phyloP scores from a whole-genome alignment of 164 flowering plant genomes.

The Tinospora cordifolia region DNA sequence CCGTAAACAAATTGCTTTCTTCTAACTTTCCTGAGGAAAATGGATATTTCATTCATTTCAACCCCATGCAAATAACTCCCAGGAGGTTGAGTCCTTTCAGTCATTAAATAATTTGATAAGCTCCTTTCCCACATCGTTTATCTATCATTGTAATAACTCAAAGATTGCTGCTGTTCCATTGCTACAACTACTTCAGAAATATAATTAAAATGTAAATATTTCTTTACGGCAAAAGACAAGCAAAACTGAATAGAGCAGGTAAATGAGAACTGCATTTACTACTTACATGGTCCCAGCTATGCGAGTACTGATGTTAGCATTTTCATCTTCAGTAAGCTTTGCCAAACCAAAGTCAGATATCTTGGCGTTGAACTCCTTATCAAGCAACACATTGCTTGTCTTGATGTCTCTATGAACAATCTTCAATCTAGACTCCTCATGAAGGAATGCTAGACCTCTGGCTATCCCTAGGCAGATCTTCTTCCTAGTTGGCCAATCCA shows the following conservation, averaged over 20 bases:
- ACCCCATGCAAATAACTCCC: too few relatives aligned
- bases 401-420: slow-evolving; percentile 72
- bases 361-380: slow-evolving; percentile 54
- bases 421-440: slow-evolving; percentile 62
- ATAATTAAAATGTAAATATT: background rate
- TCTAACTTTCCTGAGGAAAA: too few relatives aligned
- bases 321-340: slow-evolving; percentile 52
- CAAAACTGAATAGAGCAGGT: background rate
- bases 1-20: too few relatives aligned
- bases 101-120: too few relatives aligned
- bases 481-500: slow-evolving; percentile 59
- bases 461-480: slow-evolving; percentile 63
- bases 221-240: background rate
- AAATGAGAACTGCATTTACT: slow-evolving; percentile 16
- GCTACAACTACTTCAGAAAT: background rate
- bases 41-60: too few relatives aligned
- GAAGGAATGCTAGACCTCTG: slow-evolving; percentile 54
- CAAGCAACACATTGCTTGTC: slow-evolving; percentile 60
- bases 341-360: slow-evolving; percentile 76
- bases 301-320: slow-evolving; percentile 56
- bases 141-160: background rate
- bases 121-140: too few relatives aligned
- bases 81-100: too few relatives aligned
- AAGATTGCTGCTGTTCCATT: background rate
- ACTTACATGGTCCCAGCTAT: slow-evolving; percentile 57